Percentiles rank a stretch among this genome's conserved stretches.
Evolutionary conservation across 1,139 yeast species (phyloP).

Genomic region (Pichia sp.): DNA sequence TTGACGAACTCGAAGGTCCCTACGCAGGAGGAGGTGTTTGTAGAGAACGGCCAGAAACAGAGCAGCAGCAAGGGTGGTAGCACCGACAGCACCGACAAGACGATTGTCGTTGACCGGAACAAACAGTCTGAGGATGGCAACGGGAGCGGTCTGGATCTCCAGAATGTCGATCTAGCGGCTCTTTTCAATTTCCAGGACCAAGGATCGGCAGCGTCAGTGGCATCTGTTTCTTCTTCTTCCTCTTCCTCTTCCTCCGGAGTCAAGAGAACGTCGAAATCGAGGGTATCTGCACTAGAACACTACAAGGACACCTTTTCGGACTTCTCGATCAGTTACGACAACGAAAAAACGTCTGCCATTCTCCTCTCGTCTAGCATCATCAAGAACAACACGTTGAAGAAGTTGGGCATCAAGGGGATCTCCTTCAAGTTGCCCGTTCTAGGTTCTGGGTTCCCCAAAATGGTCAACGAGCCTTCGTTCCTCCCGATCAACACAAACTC

Average conservation of each 20-base stretch:
- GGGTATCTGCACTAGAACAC: conserved; percentile 10
- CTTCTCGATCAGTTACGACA: conserved; percentile 13
- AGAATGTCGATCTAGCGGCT: not conserved
- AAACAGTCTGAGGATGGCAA: no score
- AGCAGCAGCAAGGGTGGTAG: not conserved
- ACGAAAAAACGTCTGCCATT: conserved; percentile 19
- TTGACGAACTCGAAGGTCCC: conserved; percentile 6
- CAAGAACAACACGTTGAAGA: conserved; percentile 8
- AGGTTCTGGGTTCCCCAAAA: conserved; percentile 1
- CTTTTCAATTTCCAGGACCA: not conserved
- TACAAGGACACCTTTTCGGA: conserved; percentile 15
- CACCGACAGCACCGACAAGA: not conserved
- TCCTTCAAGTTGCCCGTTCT: conserved; percentile 14
- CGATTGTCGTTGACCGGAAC: no score
- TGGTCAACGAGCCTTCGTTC: conserved; percentile 11
- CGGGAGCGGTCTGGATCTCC: no score
- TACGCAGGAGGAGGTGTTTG: conserved; percentile 1
- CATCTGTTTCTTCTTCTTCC: no score
- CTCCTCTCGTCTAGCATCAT: conserved; percentile 18
- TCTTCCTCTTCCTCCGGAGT: no score
- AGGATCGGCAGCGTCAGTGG: not conserved
- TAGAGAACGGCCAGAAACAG: not conserved
- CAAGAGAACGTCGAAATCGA: no score
- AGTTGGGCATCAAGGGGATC: conserved; percentile 19
- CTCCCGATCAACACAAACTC: conserved; percentile 21